phyloP scores from a whole-genome alignment of 805 yeast genomes.

The Sungouiella thailandica region DNA sequence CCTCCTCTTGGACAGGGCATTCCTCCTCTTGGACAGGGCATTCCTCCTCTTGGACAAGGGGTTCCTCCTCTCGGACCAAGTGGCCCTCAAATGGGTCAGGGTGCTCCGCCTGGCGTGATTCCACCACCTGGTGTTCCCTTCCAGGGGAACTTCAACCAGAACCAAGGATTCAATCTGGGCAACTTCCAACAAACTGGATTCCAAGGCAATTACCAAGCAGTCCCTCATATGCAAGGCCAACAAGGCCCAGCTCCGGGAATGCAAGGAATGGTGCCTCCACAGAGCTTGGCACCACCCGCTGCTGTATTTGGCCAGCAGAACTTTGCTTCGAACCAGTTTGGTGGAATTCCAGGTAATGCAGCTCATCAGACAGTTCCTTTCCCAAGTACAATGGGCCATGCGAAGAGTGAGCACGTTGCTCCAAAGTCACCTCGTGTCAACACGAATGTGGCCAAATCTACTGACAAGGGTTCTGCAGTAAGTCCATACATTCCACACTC shows the following conservation, averaged over 20 bases:
- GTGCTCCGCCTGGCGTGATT: background rate
- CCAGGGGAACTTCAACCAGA: no score
- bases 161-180: no score
- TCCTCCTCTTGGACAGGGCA: background rate
- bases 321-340: background rate
- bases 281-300: conserved; percentile 1
- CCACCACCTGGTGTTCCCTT: background rate
- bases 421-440: conserved; percentile 15
- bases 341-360: background rate
- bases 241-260: background rate
- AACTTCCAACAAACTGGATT: no score
- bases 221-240: background rate
- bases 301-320: conserved; percentile 3
- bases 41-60: background rate
- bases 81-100: background rate
- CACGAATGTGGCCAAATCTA: conserved; percentile 19
- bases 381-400: conserved; percentile 1
- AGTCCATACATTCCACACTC: conserved; percentile 41
- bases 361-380: conserved; percentile 1
- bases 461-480: conserved; percentile 18
- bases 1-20: background rate
- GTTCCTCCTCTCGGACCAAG: background rate
- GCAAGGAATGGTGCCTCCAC: background rate
- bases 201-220: no score
- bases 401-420: background rate